Evolutionary conservation across 164 flowering plant species (phyloP).

Genomic region (Malania oleifera): DNA sequence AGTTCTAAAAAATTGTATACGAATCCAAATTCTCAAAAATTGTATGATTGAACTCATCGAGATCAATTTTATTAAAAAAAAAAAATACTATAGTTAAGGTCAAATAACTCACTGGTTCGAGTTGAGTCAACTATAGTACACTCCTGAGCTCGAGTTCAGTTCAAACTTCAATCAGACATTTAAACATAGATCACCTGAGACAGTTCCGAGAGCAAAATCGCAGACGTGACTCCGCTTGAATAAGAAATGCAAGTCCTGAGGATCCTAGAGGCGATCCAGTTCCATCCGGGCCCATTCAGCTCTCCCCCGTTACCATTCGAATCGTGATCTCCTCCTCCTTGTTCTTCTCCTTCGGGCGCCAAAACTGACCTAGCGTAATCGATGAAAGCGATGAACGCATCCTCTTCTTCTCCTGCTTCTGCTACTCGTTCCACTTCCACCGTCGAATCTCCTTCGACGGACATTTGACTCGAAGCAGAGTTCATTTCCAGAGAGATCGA

Average conservation of each 20-base stretch:
- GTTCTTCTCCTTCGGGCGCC: constrained; percentile 24
- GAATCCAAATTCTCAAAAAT: no score
- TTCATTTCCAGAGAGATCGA: not conserved
- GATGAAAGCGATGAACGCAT: constrained; percentile 61
- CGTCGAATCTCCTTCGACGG: not conserved
- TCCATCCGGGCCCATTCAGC: constrained; percentile 56
- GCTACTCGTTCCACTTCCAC: constrained; percentile 13
- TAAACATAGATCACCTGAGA: constrained; percentile 56
- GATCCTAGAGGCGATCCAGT: constrained; percentile 73
- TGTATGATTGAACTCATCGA: no score
- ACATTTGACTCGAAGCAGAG: not conserved
- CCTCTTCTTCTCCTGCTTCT: constrained; percentile 30
- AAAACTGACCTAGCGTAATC: constrained; percentile 57
- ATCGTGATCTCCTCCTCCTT: constrained; percentile 10
- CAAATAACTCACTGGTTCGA: no score
- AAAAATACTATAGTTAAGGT: no score
- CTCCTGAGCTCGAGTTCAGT: no score
- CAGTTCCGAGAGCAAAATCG: constrained; percentile 85
- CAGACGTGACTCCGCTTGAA: constrained; percentile 86
- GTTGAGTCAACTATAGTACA: no score
- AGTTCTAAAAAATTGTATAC: no score
- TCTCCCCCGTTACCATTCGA: constrained; percentile 27
- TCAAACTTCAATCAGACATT: no score
- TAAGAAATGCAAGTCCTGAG: constrained; percentile 72
- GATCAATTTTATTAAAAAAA: no score